phyloP scores from a whole-genome alignment of 1,284 basidiomycete species.

The Microbotryum violaceum region DNA sequence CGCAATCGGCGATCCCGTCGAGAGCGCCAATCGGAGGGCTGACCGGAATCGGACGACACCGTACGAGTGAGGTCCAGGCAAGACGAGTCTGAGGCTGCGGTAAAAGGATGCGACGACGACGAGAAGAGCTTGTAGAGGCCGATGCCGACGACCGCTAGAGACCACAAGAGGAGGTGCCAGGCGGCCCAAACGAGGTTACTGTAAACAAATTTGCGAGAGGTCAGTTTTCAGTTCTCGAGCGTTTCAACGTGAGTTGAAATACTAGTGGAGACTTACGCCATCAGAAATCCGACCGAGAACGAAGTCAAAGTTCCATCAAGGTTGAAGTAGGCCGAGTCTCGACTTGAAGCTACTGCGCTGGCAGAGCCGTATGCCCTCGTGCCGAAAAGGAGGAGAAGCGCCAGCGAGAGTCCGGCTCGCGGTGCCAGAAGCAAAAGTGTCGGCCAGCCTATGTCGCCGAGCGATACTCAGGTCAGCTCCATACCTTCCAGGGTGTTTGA shows the following conservation, averaged over 20 bases:
- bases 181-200: constrained; percentile 18
- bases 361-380: constrained; percentile 22
- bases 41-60: not conserved
- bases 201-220: not conserved
- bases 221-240: not conserved
- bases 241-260: not conserved
- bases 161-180: constrained; percentile 9
- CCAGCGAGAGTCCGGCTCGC: constrained; percentile 24
- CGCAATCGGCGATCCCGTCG: constrained; percentile 15
- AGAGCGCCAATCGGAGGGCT: constrained; percentile 4
- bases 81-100: not conserved
- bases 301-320: constrained; percentile 17
- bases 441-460: constrained; percentile 26
- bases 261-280: constrained; percentile 12
- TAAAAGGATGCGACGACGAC: not conserved
- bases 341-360: not conserved
- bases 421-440: constrained; percentile 28
- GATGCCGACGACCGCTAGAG: not conserved
- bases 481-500: not conserved
- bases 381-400: constrained; percentile 27
- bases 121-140: not conserved
- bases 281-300: constrained; percentile 20
- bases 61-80: not conserved
- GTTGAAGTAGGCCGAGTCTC: constrained; percentile 26
- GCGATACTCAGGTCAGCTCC: not conserved